Conservation (phyloP, 805 yeast genomes). For the Saturnispora hagleri region DNA sequence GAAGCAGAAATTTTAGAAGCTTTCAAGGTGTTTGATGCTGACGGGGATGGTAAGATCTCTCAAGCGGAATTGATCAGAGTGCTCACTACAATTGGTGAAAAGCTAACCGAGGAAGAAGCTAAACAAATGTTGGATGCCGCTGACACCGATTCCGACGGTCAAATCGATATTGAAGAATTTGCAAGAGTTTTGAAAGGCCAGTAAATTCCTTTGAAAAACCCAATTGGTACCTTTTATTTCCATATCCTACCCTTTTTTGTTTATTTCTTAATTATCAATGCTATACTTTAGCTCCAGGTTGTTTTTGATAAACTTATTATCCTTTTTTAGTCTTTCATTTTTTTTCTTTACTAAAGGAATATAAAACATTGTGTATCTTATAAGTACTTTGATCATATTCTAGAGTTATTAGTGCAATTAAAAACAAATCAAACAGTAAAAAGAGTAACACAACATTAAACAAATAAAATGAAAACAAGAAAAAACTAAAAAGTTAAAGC, state of each 20-base stretch:
- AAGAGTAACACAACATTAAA: neutral
- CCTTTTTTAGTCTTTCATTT: neutral
- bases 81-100: conserved; percentile 95
- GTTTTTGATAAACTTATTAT: neutral
- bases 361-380: neutral
- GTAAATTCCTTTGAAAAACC: conserved; percentile 26
- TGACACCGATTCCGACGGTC: conserved; percentile 91
- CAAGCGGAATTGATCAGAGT: conserved; percentile 96
- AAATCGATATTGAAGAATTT: conserved; percentile 93
- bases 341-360: neutral
- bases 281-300: neutral
- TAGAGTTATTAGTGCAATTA: neutral
- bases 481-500: neutral
- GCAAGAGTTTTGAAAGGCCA: conserved; percentile 79
- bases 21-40: conserved; percentile 92
- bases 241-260: neutral
- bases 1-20: conserved; percentile 98
- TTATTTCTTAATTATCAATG: neutral
- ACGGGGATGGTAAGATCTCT: conserved; percentile 94
- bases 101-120: conserved; percentile 91
- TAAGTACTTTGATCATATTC: neutral
- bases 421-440: neutral
- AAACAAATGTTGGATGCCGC: conserved; percentile 97
- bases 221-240: neutral
- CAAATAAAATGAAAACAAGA: neutral